Evolutionary conservation across 2,329 filamentous ascomycete genomes (phyloP).

Genomic region (Trichoderma sp.): DNA sequence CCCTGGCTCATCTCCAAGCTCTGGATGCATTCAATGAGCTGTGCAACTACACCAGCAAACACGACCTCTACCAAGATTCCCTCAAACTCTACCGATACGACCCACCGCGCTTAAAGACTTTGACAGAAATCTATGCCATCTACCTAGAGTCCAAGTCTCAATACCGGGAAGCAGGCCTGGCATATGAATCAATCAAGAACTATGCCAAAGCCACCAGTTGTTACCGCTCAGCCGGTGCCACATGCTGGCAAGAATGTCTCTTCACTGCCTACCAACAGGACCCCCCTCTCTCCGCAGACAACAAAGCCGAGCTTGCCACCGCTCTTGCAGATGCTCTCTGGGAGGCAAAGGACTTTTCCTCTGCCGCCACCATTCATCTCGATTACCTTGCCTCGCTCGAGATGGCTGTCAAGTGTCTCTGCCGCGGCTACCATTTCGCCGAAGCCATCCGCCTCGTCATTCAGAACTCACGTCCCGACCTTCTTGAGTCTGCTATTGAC

Average conservation of each 20-base stretch:
- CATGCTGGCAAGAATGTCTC: slow-evolving; percentile 86
- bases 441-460: slow-evolving; percentile 80
- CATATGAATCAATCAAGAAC: slow-evolving; percentile 81
- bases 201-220: slow-evolving; percentile 73
- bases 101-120: slow-evolving; percentile 57
- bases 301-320: slow-evolving; percentile 66
- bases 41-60: slow-evolving; percentile 72
- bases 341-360: slow-evolving; percentile 79
- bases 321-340: slow-evolving; percentile 73
- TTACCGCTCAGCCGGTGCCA: slow-evolving; percentile 74
- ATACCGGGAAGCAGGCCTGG: slow-evolving; percentile 82
- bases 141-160: slow-evolving; percentile 72
- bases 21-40: slow-evolving; percentile 75
- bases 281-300: slow-evolving; percentile 56
- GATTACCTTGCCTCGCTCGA: slow-evolving; percentile 76
- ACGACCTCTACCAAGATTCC: slow-evolving; percentile 74
- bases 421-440: slow-evolving; percentile 81
- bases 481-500: slow-evolving; percentile 71
- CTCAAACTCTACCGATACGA: slow-evolving; percentile 85
- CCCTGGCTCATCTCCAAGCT: slow-evolving; percentile 70
- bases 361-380: slow-evolving; percentile 74
- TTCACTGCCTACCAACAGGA: slow-evolving; percentile 68
- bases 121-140: slow-evolving; percentile 77
- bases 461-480: slow-evolving; percentile 55
- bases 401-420: slow-evolving; percentile 71